Conservation (phyloP, 441 rosid genomes). For the Brassica hybrid region DNA sequence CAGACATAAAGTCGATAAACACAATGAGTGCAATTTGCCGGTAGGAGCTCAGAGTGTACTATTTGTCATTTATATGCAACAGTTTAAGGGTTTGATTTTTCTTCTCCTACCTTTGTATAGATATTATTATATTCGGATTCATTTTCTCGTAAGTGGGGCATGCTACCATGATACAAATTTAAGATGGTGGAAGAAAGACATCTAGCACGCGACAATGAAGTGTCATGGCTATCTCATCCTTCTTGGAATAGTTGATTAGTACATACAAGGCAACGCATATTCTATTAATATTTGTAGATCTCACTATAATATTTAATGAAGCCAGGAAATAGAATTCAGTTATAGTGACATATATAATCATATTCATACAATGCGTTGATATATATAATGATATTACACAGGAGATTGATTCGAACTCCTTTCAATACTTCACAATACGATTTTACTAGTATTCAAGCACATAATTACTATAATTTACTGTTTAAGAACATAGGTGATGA, state of each 20-base stretch:
- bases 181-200: background rate
- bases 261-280: background rate
- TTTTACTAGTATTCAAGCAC: background rate
- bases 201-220: background rate
- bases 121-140: no score
- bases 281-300: background rate
- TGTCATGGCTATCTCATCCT: background rate
- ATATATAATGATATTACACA: constrained; percentile 22
- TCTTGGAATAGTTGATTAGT: background rate
- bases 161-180: background rate
- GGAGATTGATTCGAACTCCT: background rate
- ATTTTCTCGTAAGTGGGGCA: background rate
- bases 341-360: background rate
- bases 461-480: constrained; percentile 27
- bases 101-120: no score
- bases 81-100: background rate
- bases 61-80: background rate
- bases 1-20: no score
- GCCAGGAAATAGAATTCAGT: no score
- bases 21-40: no score
- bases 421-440: constrained; percentile 25
- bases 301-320: background rate
- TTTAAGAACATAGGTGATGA: constrained; percentile 40
- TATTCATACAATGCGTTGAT: background rate
- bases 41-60: background rate